Base-by-base conservation (phyloP, 371 early-diverging fungal genomes). In the Entomophthora muscae region DNA sequence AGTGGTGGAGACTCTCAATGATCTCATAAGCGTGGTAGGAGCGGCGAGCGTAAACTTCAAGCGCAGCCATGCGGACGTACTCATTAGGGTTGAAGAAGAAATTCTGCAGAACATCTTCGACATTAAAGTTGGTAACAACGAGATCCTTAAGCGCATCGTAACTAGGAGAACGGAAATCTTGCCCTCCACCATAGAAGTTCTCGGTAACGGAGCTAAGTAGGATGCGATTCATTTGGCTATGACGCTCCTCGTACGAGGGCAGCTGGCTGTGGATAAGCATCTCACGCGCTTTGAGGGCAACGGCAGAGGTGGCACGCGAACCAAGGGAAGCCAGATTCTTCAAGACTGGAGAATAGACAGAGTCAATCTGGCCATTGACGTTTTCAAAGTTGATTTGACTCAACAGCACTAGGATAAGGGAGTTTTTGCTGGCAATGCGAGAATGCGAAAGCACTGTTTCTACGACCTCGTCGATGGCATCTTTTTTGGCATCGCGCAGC, bases 1-100 rank as follows among this genome's bases (percentile, higher is more conserved):
- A 76, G 66, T 81, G 76, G 70, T 90, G 89, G 69, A 84, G 85
- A 66, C 86, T 80, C 66, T 87, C 87, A 65, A 86, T 71, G 53
- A 90, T 82, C 71, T 90, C 85, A 78, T 94, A 95, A 52, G 94
- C 93, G 72, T 95, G 93, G 85, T 94, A 93, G 5, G 95, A n/a
- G n/a, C n/a, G n/a, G n/a, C n/a, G n/a, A n/a, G n/a, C n/a, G n/a
- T n/a, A n/a, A n/a, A n/a, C n/a, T 85, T 95, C 93, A 26, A 95
- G 76, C 22, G 98, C 93, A 13, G 91, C 88, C 68, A 92, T 75
- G 12, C 87, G 81, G 65, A 95, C 78, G 66, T 85, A 83, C 32
- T 76, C 75, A 65, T 90, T 83, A 29, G 71, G 73, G 69, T 95
- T 85, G 71, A 88, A 92, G 74, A 98, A 91, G 81, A 98, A 94